Base-by-base conservation (phyloP, 441 rosid species). In the Pelargonium fulgidum region DNA sequence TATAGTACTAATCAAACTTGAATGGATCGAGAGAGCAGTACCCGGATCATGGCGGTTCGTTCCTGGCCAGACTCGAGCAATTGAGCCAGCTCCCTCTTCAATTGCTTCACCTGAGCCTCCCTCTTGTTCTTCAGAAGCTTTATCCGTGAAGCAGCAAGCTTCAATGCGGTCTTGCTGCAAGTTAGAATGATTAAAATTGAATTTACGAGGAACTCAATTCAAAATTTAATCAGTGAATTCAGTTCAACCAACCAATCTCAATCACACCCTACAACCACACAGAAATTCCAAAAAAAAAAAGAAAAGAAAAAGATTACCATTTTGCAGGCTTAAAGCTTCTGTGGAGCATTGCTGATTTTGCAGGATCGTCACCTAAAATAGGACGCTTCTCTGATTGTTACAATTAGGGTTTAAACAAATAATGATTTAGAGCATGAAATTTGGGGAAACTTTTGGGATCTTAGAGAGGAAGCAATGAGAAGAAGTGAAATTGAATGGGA, bases 281-380 rank as follows among this genome's bases (percentile, higher is more conserved):
- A 33, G 39, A 33, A 29, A 4, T 29, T 29, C 11, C 59, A 29
- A 8, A 0, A 39, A 20, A 63, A 70, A 8, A 17, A 4, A 12
- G 0, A 9, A 50, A 1, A 10, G 39, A 29, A 0, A 6, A 17
- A 52, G 20, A 39, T 79, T 76, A 91, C 97, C 98, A 93, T 83
- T 93, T 89, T 0, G 95, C 91, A 14, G 97, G 86, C 87, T 93
- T 91, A 81, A 91, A 93, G 81, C 95, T 87, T 81, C 79, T 81
- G 70, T 86, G 87, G 48, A 89, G 87, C 78, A 86, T 85, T 39
- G 67, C 75, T 72, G 5, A 4, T 72, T 10, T 13, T 47, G 3
- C 52, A 33, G 39, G 52, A 47, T 47, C 52, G 12, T 47, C 52
- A 12, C 52, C 12, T 0, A 13, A 47, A 33, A 33, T 33, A 1